These are phyloP conservation scores for Rosa multiflora DNA, from an alignment of 306 rosid species.

Conservation along the genomic window DNA sequence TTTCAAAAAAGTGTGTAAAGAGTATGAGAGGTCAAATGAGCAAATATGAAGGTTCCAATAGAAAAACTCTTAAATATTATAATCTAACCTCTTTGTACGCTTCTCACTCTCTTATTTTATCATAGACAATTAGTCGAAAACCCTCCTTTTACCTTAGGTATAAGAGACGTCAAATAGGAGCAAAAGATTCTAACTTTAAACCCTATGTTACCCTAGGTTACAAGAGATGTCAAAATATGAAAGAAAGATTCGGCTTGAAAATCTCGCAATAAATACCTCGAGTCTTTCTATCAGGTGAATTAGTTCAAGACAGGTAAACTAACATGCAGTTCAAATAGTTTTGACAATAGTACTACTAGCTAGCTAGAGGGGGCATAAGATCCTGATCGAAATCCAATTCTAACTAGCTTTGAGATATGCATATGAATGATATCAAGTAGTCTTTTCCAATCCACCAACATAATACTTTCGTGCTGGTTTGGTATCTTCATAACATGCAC, in stretches of 20 bases:
- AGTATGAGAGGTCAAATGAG: no score
- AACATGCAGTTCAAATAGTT: not conserved
- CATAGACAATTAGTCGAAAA: not conserved
- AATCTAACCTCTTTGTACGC: not conserved
- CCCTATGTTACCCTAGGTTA: not conserved
- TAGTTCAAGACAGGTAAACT: not conserved
- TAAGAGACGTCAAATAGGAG: not conserved
- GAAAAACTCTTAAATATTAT: not conserved
- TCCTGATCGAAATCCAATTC: not conserved
- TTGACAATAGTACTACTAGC: not conserved
- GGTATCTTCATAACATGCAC: constrained; percentile 15
- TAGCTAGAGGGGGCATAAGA: not conserved
- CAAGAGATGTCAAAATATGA: not conserved
- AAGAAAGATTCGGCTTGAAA: no score
- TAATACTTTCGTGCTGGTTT: constrained; percentile 5
- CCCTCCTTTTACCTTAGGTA: not conserved
- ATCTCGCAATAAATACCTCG: no score
- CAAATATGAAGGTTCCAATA: no score
- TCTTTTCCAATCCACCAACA: not conserved
- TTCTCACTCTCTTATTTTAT: not conserved
- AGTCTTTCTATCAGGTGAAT: not conserved
- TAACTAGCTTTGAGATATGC: not conserved
- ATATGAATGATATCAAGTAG: not conserved
- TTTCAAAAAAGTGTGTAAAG: no score
- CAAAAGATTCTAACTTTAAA: not conserved